Base-by-base conservation (phyloP, 371 early-diverging fungal genomes). In the Mortierella sp. region DNA sequence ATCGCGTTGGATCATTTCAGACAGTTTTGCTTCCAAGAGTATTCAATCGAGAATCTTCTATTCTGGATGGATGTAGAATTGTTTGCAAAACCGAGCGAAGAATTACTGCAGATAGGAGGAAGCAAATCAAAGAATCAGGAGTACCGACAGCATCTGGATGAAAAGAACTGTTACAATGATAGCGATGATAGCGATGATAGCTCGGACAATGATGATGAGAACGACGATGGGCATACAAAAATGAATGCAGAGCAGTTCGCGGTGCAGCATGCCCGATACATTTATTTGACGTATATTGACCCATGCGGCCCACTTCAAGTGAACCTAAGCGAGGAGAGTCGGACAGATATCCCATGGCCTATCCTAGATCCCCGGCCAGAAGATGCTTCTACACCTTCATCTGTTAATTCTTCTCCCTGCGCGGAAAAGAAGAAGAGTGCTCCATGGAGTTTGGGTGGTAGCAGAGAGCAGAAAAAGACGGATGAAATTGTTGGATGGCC, bases 1-100 rank as follows among this genome's bases (percentile, higher is more conserved):
- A 76, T 88, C 40, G 83, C 85, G 0, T 35, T 90, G 26, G 80
- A 86, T 43, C 86, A 74, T 53, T 89, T 90, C 55, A 83, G 80
- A 17, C 85, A 88, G 71, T 89, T 89, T 61, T 87, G 89, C 70
- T 66, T 87, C 55, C 83, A 83, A 57, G 89, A 90, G 66, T 88
- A 85, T 66, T 83, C 85, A 1, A 83, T 89, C 51, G 91, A 90
- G 67, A 86, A 86, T 53, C 66, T 88, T 1, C 69, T 89, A 26
- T 91, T 91, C 70, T 91, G 88, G 88, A 58, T 91, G 66, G 89
- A 89, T 34, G 86, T 86, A 8, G 90, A 91, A 64, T 56, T 87
- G 13, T 89, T 86, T 76, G 84, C 72, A 22, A 81, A 71, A 42
- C 70, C 60, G 3, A 64, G 56, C 17, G 5, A 10, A 23, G 74